Base-by-base conservation (phyloP, 2,329 filamentous ascomycete species). In the Myriosclerotinia curreyana region DNA sequence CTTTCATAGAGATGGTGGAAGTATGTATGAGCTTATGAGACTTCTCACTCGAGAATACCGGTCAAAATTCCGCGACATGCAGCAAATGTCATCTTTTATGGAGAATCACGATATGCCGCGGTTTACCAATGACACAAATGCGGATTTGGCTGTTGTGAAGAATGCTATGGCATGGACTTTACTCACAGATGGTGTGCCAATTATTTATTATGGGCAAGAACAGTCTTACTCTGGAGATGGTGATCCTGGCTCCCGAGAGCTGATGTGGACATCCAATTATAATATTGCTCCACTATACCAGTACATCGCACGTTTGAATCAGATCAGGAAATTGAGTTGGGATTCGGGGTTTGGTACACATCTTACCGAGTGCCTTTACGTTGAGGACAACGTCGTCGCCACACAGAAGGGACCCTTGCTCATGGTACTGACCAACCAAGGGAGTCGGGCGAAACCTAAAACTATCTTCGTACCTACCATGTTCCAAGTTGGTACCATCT, bases 121-220 rank as follows among this genome's bases (percentile, higher is more conserved):
- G 17, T 77, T 79, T 66, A 72, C 74, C 25, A 77, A 55, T 17
- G 36, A 62, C 46, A 69, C 68, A 3, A 7, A 72, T 72, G 44
- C 51, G 8, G 69, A 70, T 42, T 40, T 69, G 9, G 50, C 65
- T 42, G 54, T 67, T 25, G 78, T 78, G 34, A 78, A 79, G 68
- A 83, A 82, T 66, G 73, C 79, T 28, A 71, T 82, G 53, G 76
- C 79, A 9, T 82, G 77, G 69, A 81, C 75, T 12, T 76, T 83
- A 61, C 75, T 83, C 38, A 71, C 73, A 9, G 78, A 82, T 66
- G 81, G 81, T 25, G 79, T 83, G 34, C 81, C 81, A 1, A 79
- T 83, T 66, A 62, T 82, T 46, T 83, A 83, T 68, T 76, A 81
- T 66, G 81, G 81, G 20, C 79, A 82, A 68, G 81, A 83, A 69